Conservation (phyloP, 1,284 basidiomycete genomes). For the Calocybe gambosa region DNA sequence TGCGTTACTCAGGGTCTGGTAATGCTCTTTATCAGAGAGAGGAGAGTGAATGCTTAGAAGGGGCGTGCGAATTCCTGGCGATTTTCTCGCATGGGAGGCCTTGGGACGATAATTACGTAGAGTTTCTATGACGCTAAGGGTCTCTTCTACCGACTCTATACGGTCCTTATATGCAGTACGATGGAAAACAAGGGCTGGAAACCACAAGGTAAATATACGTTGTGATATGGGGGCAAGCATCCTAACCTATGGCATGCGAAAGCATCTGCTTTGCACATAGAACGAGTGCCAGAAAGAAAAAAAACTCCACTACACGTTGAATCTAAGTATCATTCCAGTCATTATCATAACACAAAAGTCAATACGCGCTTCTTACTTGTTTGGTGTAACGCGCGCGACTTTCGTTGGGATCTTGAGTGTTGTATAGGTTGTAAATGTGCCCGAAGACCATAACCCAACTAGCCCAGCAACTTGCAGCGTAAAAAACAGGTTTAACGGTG, state of each 20-base stretch:
- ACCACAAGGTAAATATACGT: not conserved
- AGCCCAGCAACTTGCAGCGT: conserved; percentile 58
- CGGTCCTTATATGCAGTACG: conserved; percentile 72
- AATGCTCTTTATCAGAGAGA: conserved; percentile 29
- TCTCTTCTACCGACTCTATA: conserved; percentile 47
- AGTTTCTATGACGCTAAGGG: conserved; percentile 61
- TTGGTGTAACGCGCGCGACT: conserved; percentile 57
- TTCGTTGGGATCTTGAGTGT: conserved; percentile 28
- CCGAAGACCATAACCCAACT: conserved; percentile 69
- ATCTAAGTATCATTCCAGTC: conserved; percentile 24
- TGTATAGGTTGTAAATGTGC: conserved; percentile 52
- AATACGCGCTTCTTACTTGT: conserved; percentile 20
- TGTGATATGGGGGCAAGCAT: not conserved
- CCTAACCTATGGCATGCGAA: conserved; percentile 50
- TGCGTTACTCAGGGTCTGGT: conserved; percentile 23
- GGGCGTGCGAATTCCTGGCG: conserved; percentile 34
- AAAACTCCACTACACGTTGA: conserved; percentile 55
- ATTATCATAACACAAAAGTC: conserved; percentile 12
- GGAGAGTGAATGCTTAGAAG: conserved; percentile 26
- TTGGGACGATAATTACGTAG: conserved; percentile 71
- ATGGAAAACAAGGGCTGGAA: conserved; percentile 64
- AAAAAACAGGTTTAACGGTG: conserved; percentile 61
- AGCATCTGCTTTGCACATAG: conserved; percentile 58
- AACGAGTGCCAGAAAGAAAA: conserved; percentile 64
- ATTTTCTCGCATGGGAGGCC: conserved; percentile 20